These are phyloP conservation scores for Purpureocillium takamizusanense DNA, from an alignment of 2,329 filamentous ascomycete species.

Conservation along the genomic window DNA sequence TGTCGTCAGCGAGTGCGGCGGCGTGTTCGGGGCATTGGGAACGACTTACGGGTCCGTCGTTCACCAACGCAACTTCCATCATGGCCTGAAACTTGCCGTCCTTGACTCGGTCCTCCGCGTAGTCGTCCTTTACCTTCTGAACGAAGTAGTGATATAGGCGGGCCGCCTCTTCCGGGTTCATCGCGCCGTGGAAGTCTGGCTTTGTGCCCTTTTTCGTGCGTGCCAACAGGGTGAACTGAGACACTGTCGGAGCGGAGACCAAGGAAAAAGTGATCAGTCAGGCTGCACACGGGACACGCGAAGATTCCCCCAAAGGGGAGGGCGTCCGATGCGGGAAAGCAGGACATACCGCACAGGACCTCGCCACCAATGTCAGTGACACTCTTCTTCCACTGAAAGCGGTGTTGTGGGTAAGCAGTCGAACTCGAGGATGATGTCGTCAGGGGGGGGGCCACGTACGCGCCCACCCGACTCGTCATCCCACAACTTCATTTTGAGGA, in stretches of 20 bases:
- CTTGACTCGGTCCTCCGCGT: constrained; percentile 68
- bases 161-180: constrained; percentile 68
- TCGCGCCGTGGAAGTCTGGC: constrained; percentile 87
- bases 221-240: constrained; percentile 90
- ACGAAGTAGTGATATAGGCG: constrained; percentile 80
- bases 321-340: too few relatives aligned
- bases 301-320: not conserved
- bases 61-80: constrained; percentile 94
- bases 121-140: constrained; percentile 62
- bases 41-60: constrained; percentile 60
- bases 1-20: not conserved
- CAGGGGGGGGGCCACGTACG: constrained; percentile 29
- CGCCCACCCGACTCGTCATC: constrained; percentile 66
- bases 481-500: constrained; percentile 88
- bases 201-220: constrained; percentile 94
- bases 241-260: constrained; percentile 51
- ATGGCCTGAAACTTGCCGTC: constrained; percentile 97
- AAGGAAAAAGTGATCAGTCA: not conserved
- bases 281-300: not conserved
- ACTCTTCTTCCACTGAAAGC: constrained; percentile 72
- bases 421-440: too few relatives aligned
- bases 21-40: not conserved
- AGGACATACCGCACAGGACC: constrained; percentile 71
- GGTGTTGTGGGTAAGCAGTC: not conserved
- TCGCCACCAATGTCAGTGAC: constrained; percentile 86